phyloP scores from a whole-genome alignment of 495 filamentous ascomycete species.

The Penicillium coprophilum region DNA sequence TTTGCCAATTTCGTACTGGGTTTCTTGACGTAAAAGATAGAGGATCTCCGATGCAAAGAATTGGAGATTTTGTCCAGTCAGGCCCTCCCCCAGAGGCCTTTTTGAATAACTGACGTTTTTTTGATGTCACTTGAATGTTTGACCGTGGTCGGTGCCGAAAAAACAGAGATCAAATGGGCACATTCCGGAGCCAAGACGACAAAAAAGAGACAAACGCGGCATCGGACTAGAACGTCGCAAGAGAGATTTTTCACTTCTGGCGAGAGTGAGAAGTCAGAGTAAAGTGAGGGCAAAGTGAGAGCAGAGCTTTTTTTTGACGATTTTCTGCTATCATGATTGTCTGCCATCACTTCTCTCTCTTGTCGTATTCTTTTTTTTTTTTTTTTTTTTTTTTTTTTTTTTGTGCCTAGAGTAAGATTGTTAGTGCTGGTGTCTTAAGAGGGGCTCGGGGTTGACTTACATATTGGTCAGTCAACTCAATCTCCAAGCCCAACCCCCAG shows the following conservation, averaged over 20 bases:
- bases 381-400: not conserved
- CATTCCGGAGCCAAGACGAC: not conserved
- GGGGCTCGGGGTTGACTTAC: not conserved
- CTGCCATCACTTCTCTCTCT: not conserved
- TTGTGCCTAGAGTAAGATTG: not conserved
- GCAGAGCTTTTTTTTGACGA: not conserved
- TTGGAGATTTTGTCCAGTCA: not conserved
- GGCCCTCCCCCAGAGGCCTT: too few relatives aligned
- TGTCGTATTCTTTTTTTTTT: not conserved
- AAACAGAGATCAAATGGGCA: not conserved
- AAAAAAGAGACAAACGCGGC: not conserved
- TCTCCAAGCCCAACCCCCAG: not conserved
- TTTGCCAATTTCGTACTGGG: too few relatives aligned
- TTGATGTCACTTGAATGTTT: too few relatives aligned
- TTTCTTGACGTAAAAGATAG: too few relatives aligned
- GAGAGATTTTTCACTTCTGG: not conserved
- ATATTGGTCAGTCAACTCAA: constrained; percentile 6
- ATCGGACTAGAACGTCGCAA: not conserved
- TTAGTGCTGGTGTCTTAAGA: not conserved
- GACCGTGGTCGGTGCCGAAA: not conserved
- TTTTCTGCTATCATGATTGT: not conserved
- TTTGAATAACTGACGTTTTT: too few relatives aligned
- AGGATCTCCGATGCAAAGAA: not conserved
- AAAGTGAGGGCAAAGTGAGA: not conserved
- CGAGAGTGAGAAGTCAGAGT: not conserved